Conservation (phyloP, 2,329 filamentous ascomycete genomes). For the Calonectria crousiana region DNA sequence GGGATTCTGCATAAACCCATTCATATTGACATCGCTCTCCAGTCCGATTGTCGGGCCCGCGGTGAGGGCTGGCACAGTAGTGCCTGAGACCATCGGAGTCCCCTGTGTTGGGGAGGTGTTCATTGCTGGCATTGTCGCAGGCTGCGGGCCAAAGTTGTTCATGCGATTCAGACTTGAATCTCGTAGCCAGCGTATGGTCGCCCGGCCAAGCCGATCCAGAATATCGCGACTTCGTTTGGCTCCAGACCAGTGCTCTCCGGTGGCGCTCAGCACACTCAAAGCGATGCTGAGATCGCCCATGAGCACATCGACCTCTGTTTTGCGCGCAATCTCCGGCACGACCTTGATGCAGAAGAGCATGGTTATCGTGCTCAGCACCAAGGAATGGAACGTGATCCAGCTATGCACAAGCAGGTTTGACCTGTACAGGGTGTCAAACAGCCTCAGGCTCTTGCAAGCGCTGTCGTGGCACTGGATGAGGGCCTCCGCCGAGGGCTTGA, state of each 20-base stretch:
- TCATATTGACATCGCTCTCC: slow-evolving; percentile 1
- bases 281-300: slow-evolving; percentile 56
- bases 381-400: slow-evolving; percentile 61
- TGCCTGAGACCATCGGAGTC: slow-evolving; percentile 14
- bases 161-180: slow-evolving; percentile 9
- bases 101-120: background rate
- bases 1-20: slow-evolving; percentile 28
- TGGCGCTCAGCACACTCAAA: slow-evolving; percentile 62
- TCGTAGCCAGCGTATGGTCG: slow-evolving; percentile 46
- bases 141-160: background rate
- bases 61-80: slow-evolving; percentile 10
- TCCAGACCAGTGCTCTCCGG: slow-evolving; percentile 64
- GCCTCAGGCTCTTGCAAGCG: slow-evolving; percentile 54
- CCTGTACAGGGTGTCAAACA: slow-evolving; percentile 58
- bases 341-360: slow-evolving; percentile 64
- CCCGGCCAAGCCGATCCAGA: slow-evolving; percentile 53
- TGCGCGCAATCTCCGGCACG: slow-evolving; percentile 54
- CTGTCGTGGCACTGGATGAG: slow-evolving; percentile 58
- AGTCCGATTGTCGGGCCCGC: background rate
- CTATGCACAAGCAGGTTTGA: slow-evolving; percentile 59
- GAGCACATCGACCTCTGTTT: slow-evolving; percentile 53
- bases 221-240: slow-evolving; percentile 61
- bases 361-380: slow-evolving; percentile 62
- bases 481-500: slow-evolving; percentile 56
- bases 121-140: background rate